phyloP scores from a whole-genome alignment of 805 yeast genomes.

The Komagataella phaffii region DNA sequence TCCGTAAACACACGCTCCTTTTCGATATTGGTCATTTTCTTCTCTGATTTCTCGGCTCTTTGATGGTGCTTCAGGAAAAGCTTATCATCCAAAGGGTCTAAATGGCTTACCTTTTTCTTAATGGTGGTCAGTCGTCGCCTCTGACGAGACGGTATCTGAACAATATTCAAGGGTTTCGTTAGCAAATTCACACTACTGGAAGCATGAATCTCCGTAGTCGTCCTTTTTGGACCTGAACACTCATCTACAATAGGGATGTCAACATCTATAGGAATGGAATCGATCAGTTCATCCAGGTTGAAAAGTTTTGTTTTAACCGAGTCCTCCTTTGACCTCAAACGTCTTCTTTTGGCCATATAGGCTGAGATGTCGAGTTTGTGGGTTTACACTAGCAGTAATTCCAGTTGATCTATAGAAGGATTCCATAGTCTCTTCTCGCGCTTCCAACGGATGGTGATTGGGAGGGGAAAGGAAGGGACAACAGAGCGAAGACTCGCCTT shows the following conservation, averaged over 20 bases:
- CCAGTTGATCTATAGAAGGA: not conserved
- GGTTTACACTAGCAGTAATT: not conserved
- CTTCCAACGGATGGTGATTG: not conserved
- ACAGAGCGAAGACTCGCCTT: not conserved
- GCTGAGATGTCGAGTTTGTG: not conserved
- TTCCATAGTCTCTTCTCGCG: not conserved
- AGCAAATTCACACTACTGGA: not conserved
- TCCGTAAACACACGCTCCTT: constrained; percentile 38
- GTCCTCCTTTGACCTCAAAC: not conserved
- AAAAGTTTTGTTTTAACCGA: not conserved
- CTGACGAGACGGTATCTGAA: not conserved
- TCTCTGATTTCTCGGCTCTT: constrained; percentile 52
- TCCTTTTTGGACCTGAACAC: not conserved
- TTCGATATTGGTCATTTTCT: constrained; percentile 41
- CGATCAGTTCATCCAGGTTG: constrained; percentile 1
- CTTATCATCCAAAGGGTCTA: constrained; percentile 35
- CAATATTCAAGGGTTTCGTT: not conserved
- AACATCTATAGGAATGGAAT: not conserved
- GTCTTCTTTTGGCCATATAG: not conserved
- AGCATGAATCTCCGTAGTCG: not conserved
- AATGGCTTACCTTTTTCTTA: not conserved
- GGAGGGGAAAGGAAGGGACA: not conserved
- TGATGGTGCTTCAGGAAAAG: constrained; percentile 35
- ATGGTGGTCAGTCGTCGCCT: not conserved
- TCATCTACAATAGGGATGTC: constrained; percentile 8